phyloP scores from a whole-genome alignment of 164 flowering plant genomes.

The Magnolia changhungtana region DNA sequence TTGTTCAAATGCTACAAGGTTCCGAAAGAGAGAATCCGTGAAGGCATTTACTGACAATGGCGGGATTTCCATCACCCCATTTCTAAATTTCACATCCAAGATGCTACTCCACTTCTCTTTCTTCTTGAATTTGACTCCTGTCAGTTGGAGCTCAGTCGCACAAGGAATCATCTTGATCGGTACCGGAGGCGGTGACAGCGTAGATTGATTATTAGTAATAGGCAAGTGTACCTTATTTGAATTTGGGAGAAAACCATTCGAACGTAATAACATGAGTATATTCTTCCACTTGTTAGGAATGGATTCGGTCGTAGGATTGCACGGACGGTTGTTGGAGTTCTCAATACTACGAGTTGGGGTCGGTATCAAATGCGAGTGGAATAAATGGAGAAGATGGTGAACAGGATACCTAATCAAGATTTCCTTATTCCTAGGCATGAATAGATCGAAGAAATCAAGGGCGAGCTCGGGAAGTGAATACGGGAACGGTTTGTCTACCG shows the following conservation, averaged over 20 bases:
- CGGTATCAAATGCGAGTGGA: background rate
- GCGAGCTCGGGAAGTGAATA: background rate
- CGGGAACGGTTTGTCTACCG: background rate
- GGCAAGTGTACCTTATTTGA: background rate
- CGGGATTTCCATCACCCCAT: slow-evolving; percentile 34
- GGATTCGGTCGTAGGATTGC: background rate
- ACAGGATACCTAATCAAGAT: background rate
- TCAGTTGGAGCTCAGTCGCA: slow-evolving; percentile 3
- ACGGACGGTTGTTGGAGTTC: background rate
- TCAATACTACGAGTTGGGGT: background rate
- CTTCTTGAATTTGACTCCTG: slow-evolving; percentile 14
- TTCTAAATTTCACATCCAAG: slow-evolving; percentile 21
- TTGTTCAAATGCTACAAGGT: slow-evolving; percentile 31
- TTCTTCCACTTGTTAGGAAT: background rate
- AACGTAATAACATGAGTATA: too few species aligned
- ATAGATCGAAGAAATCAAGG: slow-evolving; percentile 10
- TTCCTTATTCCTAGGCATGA: background rate
- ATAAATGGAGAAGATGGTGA: slow-evolving; percentile 10
- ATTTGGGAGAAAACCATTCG: background rate
- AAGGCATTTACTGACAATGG: slow-evolving; percentile 5
- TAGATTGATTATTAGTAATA: background rate
- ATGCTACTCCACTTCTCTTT: slow-evolving; percentile 12
- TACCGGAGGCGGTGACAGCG: background rate
- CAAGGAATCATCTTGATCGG: background rate
- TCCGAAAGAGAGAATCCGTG: slow-evolving; percentile 23